These are phyloP conservation scores for Trichoderma sp. DNA, from an alignment of 2,329 filamentous ascomycete genomes.

Conservation along the genomic window DNA sequence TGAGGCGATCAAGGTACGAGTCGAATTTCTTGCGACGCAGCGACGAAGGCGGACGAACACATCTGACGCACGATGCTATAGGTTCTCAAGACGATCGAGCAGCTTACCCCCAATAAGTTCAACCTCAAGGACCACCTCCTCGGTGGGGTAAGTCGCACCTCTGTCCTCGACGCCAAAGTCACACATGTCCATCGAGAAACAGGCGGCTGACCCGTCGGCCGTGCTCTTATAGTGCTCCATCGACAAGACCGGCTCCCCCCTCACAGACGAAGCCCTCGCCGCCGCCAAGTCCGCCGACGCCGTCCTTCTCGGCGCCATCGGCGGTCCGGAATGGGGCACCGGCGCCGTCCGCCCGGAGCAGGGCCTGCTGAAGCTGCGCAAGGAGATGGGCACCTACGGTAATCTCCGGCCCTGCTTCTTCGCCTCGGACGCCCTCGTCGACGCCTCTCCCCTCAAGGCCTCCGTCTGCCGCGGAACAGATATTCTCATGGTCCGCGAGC, in stretches of 20 bases:
- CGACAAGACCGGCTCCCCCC: slow-evolving; percentile 73
- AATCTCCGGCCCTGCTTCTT: slow-evolving; percentile 97
- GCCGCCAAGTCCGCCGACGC: slow-evolving; percentile 86
- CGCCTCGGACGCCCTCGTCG: slow-evolving; percentile 80
- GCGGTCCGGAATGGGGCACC: slow-evolving; percentile 95
- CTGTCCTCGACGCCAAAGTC: neutral
- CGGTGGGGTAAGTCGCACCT: slow-evolving; percentile 70
- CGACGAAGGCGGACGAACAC: neutral
- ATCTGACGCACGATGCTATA: slow-evolving; percentile 41
- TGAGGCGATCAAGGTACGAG: slow-evolving; percentile 78
- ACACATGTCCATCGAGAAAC: neutral
- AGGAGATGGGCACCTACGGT: slow-evolving; percentile 90
- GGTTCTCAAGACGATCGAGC: slow-evolving; percentile 79
- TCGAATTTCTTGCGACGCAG: neutral
- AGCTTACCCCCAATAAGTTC: slow-evolving; percentile 72
- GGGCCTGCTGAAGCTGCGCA: slow-evolving; percentile 86
- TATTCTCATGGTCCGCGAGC: slow-evolving; percentile 88
- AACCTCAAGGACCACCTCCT: slow-evolving; percentile 88
- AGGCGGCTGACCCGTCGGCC: neutral
- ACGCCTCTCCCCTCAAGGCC: slow-evolving; percentile 83
- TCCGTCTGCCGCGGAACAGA: slow-evolving; percentile 83
- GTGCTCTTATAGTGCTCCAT: slow-evolving; percentile 71
- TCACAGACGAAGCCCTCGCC: slow-evolving; percentile 80
- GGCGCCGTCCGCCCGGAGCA: slow-evolving; percentile 87
- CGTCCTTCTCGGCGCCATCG: slow-evolving; percentile 89